These are phyloP conservation scores for Penicillium maclennaniae DNA, from an alignment of 495 filamentous ascomycete species.

Conservation along the genomic window DNA sequence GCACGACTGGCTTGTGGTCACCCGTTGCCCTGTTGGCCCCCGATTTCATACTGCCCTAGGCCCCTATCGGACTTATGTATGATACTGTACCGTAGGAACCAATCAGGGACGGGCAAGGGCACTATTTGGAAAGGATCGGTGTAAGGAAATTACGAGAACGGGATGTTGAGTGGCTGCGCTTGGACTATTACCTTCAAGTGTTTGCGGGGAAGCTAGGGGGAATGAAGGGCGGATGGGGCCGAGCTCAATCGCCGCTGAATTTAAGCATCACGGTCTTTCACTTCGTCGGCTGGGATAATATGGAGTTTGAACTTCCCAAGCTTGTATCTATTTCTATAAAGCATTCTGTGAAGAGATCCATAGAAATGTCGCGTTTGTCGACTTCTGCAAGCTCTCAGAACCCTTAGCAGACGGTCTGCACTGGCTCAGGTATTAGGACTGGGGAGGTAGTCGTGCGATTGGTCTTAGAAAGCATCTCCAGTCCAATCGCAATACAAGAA, in stretches of 20 bases:
- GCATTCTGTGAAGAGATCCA: too few species aligned
- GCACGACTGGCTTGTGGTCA: background rate
- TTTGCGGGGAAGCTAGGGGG: conserved; percentile 10
- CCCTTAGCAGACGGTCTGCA: too few species aligned
- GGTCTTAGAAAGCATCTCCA: background rate
- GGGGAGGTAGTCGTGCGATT: too few species aligned
- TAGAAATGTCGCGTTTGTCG: too few species aligned
- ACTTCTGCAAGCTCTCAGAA: too few species aligned
- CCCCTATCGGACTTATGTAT: too few species aligned
- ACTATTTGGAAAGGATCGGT: too few species aligned
- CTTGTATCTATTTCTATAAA: too few species aligned
- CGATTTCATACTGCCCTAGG: too few species aligned
- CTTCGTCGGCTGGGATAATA: too few species aligned
- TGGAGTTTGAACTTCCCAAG: too few species aligned
- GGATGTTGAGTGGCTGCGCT: background rate
- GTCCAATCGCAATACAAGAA: background rate
- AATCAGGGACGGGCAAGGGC: background rate
- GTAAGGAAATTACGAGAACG: background rate
- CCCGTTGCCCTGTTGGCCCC: background rate
- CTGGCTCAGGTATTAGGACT: too few species aligned
- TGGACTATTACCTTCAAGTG: background rate
- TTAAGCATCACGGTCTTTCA: background rate
- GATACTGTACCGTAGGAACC: background rate
- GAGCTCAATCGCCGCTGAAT: background rate
- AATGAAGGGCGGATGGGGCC: conserved; percentile 2